phyloP scores from a whole-genome alignment of 2,329 filamentous ascomycete species.

The Fusarium sororula region DNA sequence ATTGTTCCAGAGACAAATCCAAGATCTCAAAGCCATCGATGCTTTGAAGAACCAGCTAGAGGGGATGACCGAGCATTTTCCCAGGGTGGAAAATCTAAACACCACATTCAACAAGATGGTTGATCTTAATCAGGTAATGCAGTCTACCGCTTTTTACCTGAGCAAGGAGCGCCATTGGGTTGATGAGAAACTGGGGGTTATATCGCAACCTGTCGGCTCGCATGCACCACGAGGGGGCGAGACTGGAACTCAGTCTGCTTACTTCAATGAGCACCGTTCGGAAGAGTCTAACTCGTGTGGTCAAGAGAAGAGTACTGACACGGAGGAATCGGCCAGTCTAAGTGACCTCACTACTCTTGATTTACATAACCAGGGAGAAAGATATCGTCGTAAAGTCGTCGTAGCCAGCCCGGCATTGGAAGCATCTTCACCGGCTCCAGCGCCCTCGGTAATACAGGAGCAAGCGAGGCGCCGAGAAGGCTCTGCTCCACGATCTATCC shows the following conservation, averaged over 20 bases:
- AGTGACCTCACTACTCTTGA: not conserved
- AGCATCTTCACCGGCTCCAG: constrained; percentile 33
- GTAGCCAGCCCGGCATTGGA: constrained; percentile 45
- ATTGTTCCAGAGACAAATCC: constrained; percentile 40
- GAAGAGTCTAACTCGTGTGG: not conserved
- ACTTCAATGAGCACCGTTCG: not conserved
- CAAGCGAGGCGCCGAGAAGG: constrained; percentile 47
- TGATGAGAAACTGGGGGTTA: constrained; percentile 31
- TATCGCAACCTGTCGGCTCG: not conserved
- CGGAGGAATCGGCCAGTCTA: not conserved
- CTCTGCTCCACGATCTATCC: constrained; percentile 46
- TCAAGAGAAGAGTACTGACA: not conserved
- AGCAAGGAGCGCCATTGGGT: constrained; percentile 45
- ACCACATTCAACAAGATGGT: constrained; percentile 39
- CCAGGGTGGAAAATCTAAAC: constrained; percentile 40
- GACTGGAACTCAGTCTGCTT: not conserved
- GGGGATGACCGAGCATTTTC: constrained; percentile 34
- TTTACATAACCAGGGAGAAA: constrained; percentile 5
- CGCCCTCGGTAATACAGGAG: constrained; percentile 50
- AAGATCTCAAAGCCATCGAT: constrained; percentile 43
- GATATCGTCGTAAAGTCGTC: constrained; percentile 43
- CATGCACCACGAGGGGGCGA: not conserved
- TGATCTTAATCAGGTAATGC: constrained; percentile 42
- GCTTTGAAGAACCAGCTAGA: constrained; percentile 39
- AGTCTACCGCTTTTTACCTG: constrained; percentile 44